Percentiles rank a stretch among this genome's conserved stretches.
phyloP scores from a whole-genome alignment of 805 yeast species.

The Ogataea minuta region DNA sequence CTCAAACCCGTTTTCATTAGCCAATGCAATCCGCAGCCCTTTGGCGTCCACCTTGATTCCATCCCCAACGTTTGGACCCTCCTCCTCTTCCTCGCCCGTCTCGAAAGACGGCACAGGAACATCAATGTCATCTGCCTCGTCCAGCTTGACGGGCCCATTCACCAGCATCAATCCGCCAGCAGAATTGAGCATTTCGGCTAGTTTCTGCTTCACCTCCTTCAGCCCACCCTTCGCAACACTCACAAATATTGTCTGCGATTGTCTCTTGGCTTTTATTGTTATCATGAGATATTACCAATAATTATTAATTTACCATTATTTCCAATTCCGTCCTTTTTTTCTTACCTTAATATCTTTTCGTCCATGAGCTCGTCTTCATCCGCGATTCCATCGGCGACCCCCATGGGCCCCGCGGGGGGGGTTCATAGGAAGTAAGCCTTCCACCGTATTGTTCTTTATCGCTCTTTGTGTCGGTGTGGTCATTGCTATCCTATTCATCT shows the following conservation, averaged over 20 bases:
- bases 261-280: slow-evolving; percentile 36
- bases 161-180: slow-evolving; percentile 47
- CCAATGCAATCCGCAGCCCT: slow-evolving; percentile 40
- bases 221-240: slow-evolving; percentile 24
- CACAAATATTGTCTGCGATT: slow-evolving; percentile 35
- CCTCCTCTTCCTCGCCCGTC: slow-evolving; percentile 21
- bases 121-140: slow-evolving; percentile 31
- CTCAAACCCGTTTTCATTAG: slow-evolving; percentile 32
- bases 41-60: slow-evolving; percentile 21
- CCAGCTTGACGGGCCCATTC: slow-evolving; percentile 29
- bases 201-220: slow-evolving; percentile 27
- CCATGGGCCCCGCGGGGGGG: slow-evolving; percentile 5
- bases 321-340: slow-evolving; percentile 1
- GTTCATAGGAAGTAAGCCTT: slow-evolving; percentile 47
- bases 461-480: slow-evolving; percentile 62
- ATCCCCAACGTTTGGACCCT: slow-evolving; percentile 16
- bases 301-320: too few relatives aligned
- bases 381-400: slow-evolving; percentile 2
- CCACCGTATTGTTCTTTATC: slow-evolving; percentile 61
- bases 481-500: slow-evolving; percentile 54
- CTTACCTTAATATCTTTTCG: slow-evolving; percentile 1
- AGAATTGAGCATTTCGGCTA: slow-evolving; percentile 40
- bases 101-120: slow-evolving; percentile 41
- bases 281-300: slow-evolving; percentile 11
- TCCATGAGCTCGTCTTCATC: slow-evolving; percentile 9